phyloP scores from a whole-genome alignment of 768 basidiomycete genomes.

The Pleurotus tuoliensis region DNA sequence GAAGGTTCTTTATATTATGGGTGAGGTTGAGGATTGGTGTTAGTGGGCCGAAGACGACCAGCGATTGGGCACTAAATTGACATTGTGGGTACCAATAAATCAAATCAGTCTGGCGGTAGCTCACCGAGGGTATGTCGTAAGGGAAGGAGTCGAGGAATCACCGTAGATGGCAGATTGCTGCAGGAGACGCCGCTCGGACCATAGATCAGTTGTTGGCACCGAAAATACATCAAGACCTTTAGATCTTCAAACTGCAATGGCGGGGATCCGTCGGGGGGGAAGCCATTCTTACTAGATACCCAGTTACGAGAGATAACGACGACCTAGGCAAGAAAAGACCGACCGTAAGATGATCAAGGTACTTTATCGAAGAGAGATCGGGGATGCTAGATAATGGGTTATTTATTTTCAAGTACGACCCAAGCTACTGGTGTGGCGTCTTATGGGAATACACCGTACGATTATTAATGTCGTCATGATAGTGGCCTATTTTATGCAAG shows the following conservation, averaged over 20 bases:
- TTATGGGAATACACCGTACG: neutral
- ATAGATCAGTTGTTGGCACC: neutral
- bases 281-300: neutral
- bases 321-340: neutral
- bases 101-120: neutral
- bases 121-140: neutral
- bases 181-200: constrained; percentile 2
- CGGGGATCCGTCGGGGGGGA: constrained; percentile 1
- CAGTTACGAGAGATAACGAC: neutral
- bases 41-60: neutral
- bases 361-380: constrained; percentile 1
- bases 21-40: neutral
- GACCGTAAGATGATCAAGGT: constrained; percentile 1
- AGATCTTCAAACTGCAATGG: neutral
- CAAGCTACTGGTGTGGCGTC: neutral
- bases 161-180: too few relatives aligned
- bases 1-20: neutral
- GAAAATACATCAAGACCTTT: neutral
- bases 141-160: neutral
- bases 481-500: neutral
- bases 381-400: neutral
- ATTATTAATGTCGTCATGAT: constrained; percentile 6
- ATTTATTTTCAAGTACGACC: neutral
- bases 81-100: neutral
- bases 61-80: neutral